phyloP scores from a whole-genome alignment of 2,329 filamentous ascomycete species.

The Ascocoryne sarcoides region DNA sequence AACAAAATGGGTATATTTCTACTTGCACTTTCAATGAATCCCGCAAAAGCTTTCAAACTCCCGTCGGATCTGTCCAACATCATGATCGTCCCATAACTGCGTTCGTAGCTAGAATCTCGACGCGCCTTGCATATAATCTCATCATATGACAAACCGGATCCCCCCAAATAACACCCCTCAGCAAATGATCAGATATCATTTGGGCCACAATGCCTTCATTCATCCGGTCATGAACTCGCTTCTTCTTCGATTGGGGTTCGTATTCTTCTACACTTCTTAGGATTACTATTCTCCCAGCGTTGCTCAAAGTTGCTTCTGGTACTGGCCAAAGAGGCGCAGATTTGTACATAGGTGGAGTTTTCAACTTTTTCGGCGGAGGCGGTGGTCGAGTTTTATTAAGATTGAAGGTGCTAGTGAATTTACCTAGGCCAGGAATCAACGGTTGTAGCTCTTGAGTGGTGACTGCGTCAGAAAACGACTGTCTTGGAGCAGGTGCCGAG shows the following conservation, averaged over 20 bases:
- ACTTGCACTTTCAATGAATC: too few relatives aligned
- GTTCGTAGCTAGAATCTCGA: slow-evolving; percentile 62
- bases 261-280: slow-evolving; percentile 44
- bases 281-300: slow-evolving; percentile 60
- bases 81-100: slow-evolving; percentile 44
- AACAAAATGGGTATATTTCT: too few relatives aligned
- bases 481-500: slow-evolving; percentile 39
- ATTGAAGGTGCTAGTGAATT: slow-evolving; percentile 17
- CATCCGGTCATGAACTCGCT: slow-evolving; percentile 38
- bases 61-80: too few relatives aligned
- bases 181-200: slow-evolving; percentile 55
- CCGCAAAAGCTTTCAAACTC: too few relatives aligned
- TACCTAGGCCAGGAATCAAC: slow-evolving; percentile 8
- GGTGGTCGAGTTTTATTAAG: slow-evolving; percentile 15
- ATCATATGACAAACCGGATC: slow-evolving; percentile 76
- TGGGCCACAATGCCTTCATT: slow-evolving; percentile 59
- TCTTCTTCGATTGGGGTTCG: slow-evolving; percentile 36
- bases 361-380: slow-evolving; percentile 16
- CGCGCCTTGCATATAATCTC: slow-evolving; percentile 63
- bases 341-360: slow-evolving; percentile 13
- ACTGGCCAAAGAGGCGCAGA: slow-evolving; percentile 51
- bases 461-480: slow-evolving; percentile 8
- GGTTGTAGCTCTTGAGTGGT: slow-evolving; percentile 15
- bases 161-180: slow-evolving; percentile 68
- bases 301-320: slow-evolving; percentile 57